Evolutionary conservation across 495 filamentous ascomycete genomes (phyloP).

Genomic region (Penicillium dipodomyicola): DNA sequence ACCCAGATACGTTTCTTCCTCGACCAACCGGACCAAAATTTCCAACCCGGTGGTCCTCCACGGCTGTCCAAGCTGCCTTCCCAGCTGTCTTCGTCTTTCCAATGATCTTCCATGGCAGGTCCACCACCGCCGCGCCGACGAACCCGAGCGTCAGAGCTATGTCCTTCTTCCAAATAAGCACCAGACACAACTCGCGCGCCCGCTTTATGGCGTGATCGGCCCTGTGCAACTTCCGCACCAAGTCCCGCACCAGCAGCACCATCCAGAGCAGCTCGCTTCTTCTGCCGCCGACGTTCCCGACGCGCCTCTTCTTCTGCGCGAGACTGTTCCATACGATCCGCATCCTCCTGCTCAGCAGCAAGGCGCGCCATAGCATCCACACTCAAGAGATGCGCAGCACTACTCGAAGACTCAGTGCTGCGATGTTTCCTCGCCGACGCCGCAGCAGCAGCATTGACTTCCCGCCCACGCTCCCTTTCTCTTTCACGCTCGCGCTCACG

Average conservation of each 20-base stretch:
- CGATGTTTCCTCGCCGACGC: slow-evolving; percentile 33
- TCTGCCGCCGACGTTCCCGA: slow-evolving; percentile 36
- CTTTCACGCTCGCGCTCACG: slow-evolving; percentile 22
- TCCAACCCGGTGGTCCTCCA: slow-evolving; percentile 30
- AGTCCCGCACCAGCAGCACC: slow-evolving; percentile 24
- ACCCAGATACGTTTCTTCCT: slow-evolving; percentile 40
- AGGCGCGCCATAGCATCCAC: slow-evolving; percentile 61
- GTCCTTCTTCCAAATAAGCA: slow-evolving; percentile 65
- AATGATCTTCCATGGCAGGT: slow-evolving; percentile 28
- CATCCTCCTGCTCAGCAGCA: slow-evolving; percentile 53
- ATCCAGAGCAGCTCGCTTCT: slow-evolving; percentile 31
- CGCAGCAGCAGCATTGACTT: slow-evolving; percentile 18
- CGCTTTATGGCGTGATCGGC: slow-evolving; percentile 41
- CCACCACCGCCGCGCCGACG: slow-evolving; percentile 41
- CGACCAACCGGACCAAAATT: slow-evolving; percentile 33
- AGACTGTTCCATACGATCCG: slow-evolving; percentile 21
- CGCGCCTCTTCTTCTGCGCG: slow-evolving; percentile 36
- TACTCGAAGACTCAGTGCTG: slow-evolving; percentile 42
- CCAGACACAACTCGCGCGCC: slow-evolving; percentile 65
- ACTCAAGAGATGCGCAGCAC: slow-evolving; percentile 39
- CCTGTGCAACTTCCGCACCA: slow-evolving; percentile 26
- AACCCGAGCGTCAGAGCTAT: slow-evolving; percentile 37
- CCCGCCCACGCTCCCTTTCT: slow-evolving; percentile 20
- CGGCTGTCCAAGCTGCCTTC: slow-evolving; percentile 29
- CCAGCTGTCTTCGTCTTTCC: slow-evolving; percentile 36